These are phyloP conservation scores for Ensete ventricosum DNA, from an alignment of 176 grass and related monocot genomes.

Conservation along the genomic window DNA sequence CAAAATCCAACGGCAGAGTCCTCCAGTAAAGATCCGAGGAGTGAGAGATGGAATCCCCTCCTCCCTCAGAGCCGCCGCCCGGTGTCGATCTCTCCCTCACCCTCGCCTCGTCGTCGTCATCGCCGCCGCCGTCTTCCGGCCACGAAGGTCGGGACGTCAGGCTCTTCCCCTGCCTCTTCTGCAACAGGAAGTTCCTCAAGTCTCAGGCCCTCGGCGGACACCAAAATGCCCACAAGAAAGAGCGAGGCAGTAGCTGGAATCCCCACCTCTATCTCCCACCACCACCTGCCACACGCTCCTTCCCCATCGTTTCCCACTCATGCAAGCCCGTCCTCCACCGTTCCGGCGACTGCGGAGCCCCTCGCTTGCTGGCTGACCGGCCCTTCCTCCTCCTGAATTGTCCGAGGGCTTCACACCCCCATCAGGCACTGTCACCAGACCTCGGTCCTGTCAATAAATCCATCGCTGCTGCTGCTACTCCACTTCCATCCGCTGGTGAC, in stretches of 20 bases:
- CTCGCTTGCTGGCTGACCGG: background rate
- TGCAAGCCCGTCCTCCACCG: conserved; percentile 15
- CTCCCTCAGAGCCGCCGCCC: background rate
- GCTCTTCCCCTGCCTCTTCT: conserved; percentile 96
- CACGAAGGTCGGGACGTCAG: conserved; percentile 24
- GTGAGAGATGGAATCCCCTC: conserved; percentile 14
- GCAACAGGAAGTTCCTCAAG: conserved; percentile 98
- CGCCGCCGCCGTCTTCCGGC: background rate
- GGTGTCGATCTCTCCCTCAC: conserved; percentile 37
- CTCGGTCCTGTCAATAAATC: background rate
- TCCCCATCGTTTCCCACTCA: conserved; percentile 32
- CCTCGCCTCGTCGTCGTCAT: background rate
- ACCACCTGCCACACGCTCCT: conserved; percentile 12
- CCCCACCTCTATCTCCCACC: conserved; percentile 41
- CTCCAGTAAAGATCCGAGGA: too few relatives aligned
- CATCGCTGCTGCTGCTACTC: background rate
- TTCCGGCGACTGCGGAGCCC: background rate
- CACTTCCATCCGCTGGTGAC: background rate
- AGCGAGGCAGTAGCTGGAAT: conserved; percentile 63
- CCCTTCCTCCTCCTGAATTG: background rate
- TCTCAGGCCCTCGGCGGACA: conserved; percentile 91
- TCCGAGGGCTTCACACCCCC: conserved; percentile 4
- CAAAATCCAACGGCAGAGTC: background rate
- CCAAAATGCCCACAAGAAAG: conserved; percentile 98
- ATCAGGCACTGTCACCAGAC: background rate